Conservation (phyloP, 78 protist genomes). For the Protostelium mycophagum region DNA sequence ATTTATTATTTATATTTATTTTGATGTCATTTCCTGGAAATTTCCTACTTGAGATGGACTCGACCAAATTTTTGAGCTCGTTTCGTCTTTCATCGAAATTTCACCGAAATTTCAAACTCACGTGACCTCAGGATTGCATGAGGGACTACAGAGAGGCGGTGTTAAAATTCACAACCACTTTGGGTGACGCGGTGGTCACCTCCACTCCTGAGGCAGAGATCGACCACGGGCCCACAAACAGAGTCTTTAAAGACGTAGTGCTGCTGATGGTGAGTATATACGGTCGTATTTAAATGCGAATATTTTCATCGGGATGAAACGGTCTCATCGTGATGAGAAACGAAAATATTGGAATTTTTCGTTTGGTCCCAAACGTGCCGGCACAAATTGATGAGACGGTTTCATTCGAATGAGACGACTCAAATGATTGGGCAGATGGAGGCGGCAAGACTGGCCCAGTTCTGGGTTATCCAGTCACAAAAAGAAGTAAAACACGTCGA, state of each 20-base stretch:
- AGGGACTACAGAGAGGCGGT: background rate
- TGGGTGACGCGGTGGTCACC: background rate
- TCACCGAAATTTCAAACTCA: too few species aligned
- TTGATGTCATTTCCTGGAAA: too few species aligned
- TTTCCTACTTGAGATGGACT: too few species aligned
- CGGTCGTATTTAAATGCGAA: too few species aligned
- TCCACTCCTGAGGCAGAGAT: background rate
- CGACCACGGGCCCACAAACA: background rate
- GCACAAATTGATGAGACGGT: too few species aligned
- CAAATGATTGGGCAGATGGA: background rate
- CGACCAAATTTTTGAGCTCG: too few species aligned
- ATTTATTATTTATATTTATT: too few species aligned
- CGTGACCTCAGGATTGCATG: background rate
- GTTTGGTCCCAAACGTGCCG: too few species aligned
- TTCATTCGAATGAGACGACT: background rate
- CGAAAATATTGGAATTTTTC: too few species aligned
- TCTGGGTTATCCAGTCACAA: background rate
- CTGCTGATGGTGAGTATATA: background rate
- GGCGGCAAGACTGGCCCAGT: background rate
- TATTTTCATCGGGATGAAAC: too few species aligned
- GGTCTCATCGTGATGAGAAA: too few species aligned
- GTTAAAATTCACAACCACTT: background rate
- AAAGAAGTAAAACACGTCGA: background rate
- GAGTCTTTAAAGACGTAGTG: background rate
- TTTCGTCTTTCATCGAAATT: too few species aligned